Conservation (phyloP, 345 rosid genomes). For the Eucalyptus pauciflora region DNA sequence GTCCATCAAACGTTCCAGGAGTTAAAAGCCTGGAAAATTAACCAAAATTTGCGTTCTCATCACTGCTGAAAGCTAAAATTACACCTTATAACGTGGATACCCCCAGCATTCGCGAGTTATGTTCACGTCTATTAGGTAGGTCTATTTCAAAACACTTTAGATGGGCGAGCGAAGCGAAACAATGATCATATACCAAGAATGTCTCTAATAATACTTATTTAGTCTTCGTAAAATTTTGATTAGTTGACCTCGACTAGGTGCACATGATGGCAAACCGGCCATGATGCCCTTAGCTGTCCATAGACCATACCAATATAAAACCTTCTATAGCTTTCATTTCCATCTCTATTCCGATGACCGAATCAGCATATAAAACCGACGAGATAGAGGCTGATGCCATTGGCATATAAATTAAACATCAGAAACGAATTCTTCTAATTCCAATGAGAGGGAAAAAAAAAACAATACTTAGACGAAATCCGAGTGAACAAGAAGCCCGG, state of each 20-base stretch:
- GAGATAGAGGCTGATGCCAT: not conserved
- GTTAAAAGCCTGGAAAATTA: not conserved
- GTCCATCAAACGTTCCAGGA: not conserved
- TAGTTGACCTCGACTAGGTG: not conserved
- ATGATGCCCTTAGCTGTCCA: not conserved
- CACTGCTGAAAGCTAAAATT: not conserved
- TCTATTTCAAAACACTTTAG: not conserved
- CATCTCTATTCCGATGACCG: not conserved
- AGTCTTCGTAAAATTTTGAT: not conserved
- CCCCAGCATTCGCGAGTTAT: not conserved
- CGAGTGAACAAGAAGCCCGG: not conserved
- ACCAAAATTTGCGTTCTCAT: not conserved
- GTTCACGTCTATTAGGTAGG: not conserved
- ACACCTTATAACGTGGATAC: not conserved
- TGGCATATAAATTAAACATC: not conserved
- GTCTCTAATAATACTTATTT: not conserved
- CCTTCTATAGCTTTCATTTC: not conserved
- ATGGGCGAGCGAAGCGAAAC: accelerated
- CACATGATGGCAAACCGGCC: not conserved
- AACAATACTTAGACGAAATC: not conserved
- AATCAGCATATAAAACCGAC: not conserved
- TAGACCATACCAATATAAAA: not conserved
- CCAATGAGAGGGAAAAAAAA: not conserved
- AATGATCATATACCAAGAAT: not conserved
- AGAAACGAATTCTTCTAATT: not conserved